phyloP scores from a whole-genome alignment of 2,329 filamentous ascomycete species.

The Penicillium sp. region DNA sequence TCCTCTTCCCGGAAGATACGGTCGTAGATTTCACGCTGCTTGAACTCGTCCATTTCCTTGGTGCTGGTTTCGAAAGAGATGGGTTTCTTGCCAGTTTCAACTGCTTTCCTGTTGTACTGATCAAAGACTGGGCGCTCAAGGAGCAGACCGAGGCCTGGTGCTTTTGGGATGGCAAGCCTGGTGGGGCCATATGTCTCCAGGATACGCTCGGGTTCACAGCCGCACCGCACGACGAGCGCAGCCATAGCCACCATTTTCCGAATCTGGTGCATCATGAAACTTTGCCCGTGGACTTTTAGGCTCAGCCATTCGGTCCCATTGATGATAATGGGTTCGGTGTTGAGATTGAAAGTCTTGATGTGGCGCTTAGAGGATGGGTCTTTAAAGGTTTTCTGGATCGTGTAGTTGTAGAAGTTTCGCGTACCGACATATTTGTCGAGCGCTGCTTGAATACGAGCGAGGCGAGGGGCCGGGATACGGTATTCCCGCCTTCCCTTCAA shows the following conservation, averaged over 20 bases:
- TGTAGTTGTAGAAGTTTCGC: slow-evolving; percentile 96
- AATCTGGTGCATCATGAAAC: slow-evolving; percentile 99
- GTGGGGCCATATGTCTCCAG: slow-evolving; percentile 72
- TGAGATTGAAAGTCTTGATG: slow-evolving; percentile 89
- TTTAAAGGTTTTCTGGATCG: slow-evolving; percentile 79
- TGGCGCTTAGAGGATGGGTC: slow-evolving; percentile 87
- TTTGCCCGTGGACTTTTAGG: slow-evolving; percentile 94
- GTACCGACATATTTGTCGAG: slow-evolving; percentile 81
- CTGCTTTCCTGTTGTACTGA: slow-evolving; percentile 78
- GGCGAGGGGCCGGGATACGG: slow-evolving; percentile 73
- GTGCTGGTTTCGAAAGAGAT: slow-evolving; percentile 82
- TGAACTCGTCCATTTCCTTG: slow-evolving; percentile 82
- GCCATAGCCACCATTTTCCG: slow-evolving; percentile 98
- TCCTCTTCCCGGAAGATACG: slow-evolving; percentile 91
- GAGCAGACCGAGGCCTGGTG: slow-evolving; percentile 83
- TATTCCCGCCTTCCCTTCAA: slow-evolving; percentile 82
- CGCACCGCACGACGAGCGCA: slow-evolving; percentile 81
- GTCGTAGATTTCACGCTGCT: slow-evolving; percentile 88
- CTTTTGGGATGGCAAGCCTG: slow-evolving; percentile 89
- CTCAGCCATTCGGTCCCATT: slow-evolving; percentile 94
- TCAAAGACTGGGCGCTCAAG: slow-evolving; percentile 92
- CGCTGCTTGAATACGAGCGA: slow-evolving; percentile 75
- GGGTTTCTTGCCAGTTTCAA: slow-evolving; percentile 59
- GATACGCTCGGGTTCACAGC: slow-evolving; percentile 74
- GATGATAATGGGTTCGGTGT: slow-evolving; percentile 77